Evolutionary conservation across 306 rosid genomes (phyloP).

Genomic region (Canavalia ensiformis): DNA sequence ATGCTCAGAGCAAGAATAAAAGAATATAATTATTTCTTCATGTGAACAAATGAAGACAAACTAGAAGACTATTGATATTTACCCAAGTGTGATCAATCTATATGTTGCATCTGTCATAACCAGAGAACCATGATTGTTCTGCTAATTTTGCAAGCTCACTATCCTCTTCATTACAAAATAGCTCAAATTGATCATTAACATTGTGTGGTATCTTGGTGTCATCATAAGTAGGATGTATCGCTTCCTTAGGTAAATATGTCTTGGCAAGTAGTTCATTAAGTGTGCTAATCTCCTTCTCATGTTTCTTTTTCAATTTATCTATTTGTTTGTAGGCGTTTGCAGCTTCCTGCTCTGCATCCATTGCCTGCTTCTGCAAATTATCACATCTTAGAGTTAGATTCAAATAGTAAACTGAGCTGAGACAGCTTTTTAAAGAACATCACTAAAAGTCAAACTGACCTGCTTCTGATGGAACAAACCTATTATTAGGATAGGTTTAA

Average conservation of each 20-base stretch:
- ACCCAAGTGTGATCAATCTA: constrained; percentile 49
- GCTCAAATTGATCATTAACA: constrained; percentile 61
- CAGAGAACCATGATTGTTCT: constrained; percentile 82
- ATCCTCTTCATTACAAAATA: constrained; percentile 66
- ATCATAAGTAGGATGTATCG: constrained; percentile 51
- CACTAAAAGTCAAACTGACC: not conserved
- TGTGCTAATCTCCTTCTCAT: constrained; percentile 66
- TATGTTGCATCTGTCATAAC: constrained; percentile 88
- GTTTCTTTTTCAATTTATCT: constrained; percentile 72
- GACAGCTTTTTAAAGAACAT: not conserved
- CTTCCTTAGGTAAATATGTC: constrained; percentile 62
- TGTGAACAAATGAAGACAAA: constrained; percentile 28
- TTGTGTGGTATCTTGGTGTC: constrained; percentile 46
- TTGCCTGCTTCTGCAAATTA: constrained; percentile 73
- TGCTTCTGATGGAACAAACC: not conserved
- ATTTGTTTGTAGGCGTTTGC: constrained; percentile 69
- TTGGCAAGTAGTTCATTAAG: constrained; percentile 62
- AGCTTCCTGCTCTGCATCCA: constrained; percentile 78
- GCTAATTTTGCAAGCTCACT: constrained; percentile 69
- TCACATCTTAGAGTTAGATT: constrained; percentile 26
- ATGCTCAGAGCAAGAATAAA: constrained; percentile 26
- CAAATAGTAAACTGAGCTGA: constrained; percentile 20
- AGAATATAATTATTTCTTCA: constrained; percentile 14
- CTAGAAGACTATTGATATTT: not conserved
- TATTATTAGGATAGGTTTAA: not conserved